Evolutionary conservation across 257 asterid species (phyloP).

Genomic region (Plantago ovata): DNA sequence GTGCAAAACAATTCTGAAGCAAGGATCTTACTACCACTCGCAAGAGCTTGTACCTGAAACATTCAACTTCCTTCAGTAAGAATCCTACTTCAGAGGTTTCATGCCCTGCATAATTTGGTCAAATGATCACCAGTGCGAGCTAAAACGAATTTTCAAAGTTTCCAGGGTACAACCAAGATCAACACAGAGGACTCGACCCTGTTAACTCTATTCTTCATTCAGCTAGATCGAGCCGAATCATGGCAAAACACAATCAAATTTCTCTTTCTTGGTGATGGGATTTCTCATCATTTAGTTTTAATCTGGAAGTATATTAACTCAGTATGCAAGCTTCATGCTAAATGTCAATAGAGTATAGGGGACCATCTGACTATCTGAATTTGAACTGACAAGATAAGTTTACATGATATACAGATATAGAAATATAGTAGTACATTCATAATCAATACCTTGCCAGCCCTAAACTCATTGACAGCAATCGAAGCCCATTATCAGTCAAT

Average conservation of each 20-base stretch:
- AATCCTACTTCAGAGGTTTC: slow-evolving; percentile 54
- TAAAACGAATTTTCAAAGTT: too few species aligned
- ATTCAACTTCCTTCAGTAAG: slow-evolving; percentile 12
- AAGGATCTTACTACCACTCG: too few species aligned
- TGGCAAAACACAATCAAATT: neutral
- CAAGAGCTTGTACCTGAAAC: slow-evolving; percentile 29
- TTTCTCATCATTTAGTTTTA: neutral
- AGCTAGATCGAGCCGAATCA: neutral
- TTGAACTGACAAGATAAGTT: neutral
- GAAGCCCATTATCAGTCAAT: slow-evolving; percentile 80
- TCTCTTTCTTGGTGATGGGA: too few species aligned
- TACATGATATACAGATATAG: slow-evolving; percentile 7
- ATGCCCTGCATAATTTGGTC: slow-evolving; percentile 32
- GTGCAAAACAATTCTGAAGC: too few species aligned
- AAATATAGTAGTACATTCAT: too few species aligned
- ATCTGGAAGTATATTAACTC: neutral
- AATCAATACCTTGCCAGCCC: slow-evolving; percentile 67
- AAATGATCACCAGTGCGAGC: slow-evolving; percentile 11
- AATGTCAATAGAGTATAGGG: neutral
- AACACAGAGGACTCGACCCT: neutral
- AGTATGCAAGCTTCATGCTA: neutral
- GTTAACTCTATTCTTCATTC: neutral
- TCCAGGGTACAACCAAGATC: neutral
- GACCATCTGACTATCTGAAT: neutral
- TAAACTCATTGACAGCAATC: slow-evolving; percentile 78